Conservation (phyloP, 2,329 filamentous ascomycete species). For the Nectriaceae sp. region DNA sequence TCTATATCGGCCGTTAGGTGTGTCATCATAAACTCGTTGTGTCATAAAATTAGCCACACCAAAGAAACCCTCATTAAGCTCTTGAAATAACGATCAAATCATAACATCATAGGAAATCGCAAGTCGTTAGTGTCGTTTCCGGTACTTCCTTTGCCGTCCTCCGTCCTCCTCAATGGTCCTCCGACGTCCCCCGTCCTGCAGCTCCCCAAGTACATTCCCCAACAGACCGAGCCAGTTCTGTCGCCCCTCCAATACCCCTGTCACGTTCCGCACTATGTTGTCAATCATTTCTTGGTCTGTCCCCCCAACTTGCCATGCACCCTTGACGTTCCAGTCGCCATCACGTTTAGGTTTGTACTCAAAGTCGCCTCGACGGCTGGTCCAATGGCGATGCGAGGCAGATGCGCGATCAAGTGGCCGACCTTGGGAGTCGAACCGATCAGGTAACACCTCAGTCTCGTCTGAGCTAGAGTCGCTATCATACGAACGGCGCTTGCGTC, state of each 20-base stretch:
- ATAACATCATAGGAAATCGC: conserved; percentile 10
- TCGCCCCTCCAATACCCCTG: conserved; percentile 32
- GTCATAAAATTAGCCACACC: conserved; percentile 14
- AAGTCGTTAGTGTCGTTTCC: conserved; percentile 21
- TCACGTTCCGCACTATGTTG: conserved; percentile 27
- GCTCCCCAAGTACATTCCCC: conserved; percentile 32
- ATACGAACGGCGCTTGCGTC: conserved; percentile 22
- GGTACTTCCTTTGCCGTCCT: conserved; percentile 11
- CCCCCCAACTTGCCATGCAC: conserved; percentile 48
- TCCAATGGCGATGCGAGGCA: conserved; percentile 27
- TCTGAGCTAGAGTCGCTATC: conserved; percentile 27
- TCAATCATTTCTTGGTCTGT: conserved; percentile 46
- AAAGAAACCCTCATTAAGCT: not conserved
- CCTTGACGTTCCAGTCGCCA: conserved; percentile 39
- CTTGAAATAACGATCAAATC: conserved; percentile 15
- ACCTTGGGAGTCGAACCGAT: conserved; percentile 49
- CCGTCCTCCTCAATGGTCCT: conserved; percentile 21
- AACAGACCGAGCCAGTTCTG: conserved; percentile 34
- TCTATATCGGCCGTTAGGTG: conserved; percentile 30
- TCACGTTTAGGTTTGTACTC: conserved; percentile 35
- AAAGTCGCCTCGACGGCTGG: conserved; percentile 45
- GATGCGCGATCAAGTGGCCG: conserved; percentile 37
- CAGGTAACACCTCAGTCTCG: conserved; percentile 46
- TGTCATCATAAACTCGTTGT: conserved; percentile 24
- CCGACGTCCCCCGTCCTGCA: conserved; percentile 10